These are phyloP conservation scores for Sedum album DNA, from an alignment of 164 flowering plant species.

Conservation along the genomic window DNA sequence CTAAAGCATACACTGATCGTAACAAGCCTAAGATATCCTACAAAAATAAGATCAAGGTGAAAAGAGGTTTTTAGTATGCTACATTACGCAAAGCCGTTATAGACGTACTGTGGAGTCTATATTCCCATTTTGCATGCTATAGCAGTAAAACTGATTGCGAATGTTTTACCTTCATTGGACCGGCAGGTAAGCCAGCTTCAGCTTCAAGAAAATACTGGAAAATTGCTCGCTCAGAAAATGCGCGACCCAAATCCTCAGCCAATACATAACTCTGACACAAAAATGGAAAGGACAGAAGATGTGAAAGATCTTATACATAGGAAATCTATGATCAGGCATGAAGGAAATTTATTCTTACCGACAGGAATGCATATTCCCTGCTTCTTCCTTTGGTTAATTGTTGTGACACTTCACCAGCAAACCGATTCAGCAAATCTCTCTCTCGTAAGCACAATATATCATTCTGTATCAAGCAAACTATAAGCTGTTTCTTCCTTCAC, in stretches of 20 bases:
- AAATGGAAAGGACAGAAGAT: slow-evolving; percentile 6
- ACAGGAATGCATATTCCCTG: slow-evolving; percentile 54
- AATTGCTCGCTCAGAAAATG: slow-evolving; percentile 64
- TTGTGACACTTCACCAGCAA: slow-evolving; percentile 47
- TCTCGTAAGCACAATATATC: slow-evolving; percentile 64
- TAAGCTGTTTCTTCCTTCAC: not conserved
- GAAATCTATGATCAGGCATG: not conserved
- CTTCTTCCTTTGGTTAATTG: slow-evolving; percentile 48
- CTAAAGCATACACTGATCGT: slow-evolving; percentile 67
- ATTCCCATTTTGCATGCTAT: not conserved
- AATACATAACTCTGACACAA: slow-evolving; percentile 61
- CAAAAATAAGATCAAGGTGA: slow-evolving; percentile 5
- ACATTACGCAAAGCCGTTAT: not conserved
- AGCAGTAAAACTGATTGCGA: not conserved
- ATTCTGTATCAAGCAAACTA: slow-evolving; percentile 26
- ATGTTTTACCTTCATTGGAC: slow-evolving; percentile 58
- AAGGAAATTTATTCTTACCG: slow-evolving; percentile 31
- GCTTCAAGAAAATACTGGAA: slow-evolving; percentile 49
- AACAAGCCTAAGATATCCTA: slow-evolving; percentile 62
- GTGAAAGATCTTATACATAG: not conserved
- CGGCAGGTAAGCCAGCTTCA: slow-evolving; percentile 41
- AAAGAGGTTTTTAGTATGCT: not conserved
- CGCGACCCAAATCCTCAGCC: slow-evolving; percentile 90
- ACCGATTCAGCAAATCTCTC: slow-evolving; percentile 56
- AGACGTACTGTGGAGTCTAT: too few relatives aligned